Evolutionary conservation across 2,329 filamentous ascomycete species (phyloP).

Genomic region (Drechslerella dactyloides): DNA sequence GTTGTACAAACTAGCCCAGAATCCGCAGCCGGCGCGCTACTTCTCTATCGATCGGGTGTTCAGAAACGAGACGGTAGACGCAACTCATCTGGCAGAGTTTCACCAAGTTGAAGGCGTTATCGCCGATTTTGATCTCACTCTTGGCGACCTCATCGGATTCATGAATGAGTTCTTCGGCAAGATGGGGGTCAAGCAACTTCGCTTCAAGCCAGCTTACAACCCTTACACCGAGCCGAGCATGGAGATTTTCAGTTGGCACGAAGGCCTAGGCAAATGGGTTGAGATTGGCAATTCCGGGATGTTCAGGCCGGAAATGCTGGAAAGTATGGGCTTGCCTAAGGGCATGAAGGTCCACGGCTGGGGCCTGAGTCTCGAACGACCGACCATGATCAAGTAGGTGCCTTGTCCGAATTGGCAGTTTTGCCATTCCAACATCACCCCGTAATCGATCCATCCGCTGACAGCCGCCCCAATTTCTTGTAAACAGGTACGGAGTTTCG

Average conservation of each 20-base stretch:
- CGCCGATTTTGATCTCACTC: slow-evolving; percentile 89
- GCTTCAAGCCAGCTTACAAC: slow-evolving; percentile 98
- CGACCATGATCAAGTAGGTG: slow-evolving; percentile 94
- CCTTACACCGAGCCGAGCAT: slow-evolving; percentile 94
- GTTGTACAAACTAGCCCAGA: slow-evolving; percentile 83
- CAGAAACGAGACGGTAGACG: slow-evolving; percentile 95
- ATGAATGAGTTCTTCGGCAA: slow-evolving; percentile 95
- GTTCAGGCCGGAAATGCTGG: slow-evolving; percentile 97
- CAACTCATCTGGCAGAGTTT: slow-evolving; percentile 96
- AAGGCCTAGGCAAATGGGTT: slow-evolving; percentile 85
- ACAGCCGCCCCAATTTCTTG: slow-evolving; percentile 37
- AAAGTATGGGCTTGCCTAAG: slow-evolving; percentile 89
- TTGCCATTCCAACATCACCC: slow-evolving; percentile 6
- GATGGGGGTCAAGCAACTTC: slow-evolving; percentile 85
- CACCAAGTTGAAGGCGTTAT: slow-evolving; percentile 99
- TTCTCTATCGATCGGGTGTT: slow-evolving; percentile 99
- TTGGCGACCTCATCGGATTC: slow-evolving; percentile 91
- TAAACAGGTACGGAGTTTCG: slow-evolving; percentile 69
- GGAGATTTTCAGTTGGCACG: slow-evolving; percentile 97
- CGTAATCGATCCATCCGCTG: slow-evolving; percentile 2
- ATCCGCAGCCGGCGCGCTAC: slow-evolving; percentile 87
- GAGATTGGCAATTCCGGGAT: slow-evolving; percentile 98
- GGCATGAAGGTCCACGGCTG: slow-evolving; percentile 94
- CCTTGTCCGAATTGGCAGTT: slow-evolving; percentile 46
- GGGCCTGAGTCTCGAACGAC: slow-evolving; percentile 87